Percentiles rank a stretch among this genome's conserved stretches.
Conservation (phyloP, 768 basidiomycete genomes). For the Phlebiopsis gigantea region DNA sequence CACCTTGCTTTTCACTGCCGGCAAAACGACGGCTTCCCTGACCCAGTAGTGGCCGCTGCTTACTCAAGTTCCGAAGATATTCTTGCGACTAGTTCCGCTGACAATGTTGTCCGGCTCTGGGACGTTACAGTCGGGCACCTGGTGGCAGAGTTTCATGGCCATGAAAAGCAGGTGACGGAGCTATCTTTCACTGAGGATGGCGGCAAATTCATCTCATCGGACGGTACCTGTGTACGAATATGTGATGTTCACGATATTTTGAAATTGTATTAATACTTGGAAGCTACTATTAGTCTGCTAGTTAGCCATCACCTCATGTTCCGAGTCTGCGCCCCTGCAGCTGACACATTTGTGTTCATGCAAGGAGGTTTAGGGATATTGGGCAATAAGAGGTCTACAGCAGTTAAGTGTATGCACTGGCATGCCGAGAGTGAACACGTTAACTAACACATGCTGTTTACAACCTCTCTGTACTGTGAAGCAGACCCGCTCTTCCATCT, state of each 20-base stretch:
- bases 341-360: no score
- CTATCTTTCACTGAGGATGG: constrained; percentile 40
- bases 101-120: constrained; percentile 17
- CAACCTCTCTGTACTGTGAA: no score
- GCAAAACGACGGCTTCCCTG: neutral
- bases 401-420: no score
- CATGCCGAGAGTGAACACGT: no score
- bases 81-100: constrained; percentile 16
- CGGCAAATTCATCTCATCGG: constrained; percentile 35
- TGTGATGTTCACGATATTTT: constrained; percentile 15
- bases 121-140: constrained; percentile 7
- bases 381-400: no score
- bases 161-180: constrained; percentile 25
- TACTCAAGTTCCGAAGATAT: constrained; percentile 11
- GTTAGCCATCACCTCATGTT: no score
- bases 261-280: neutral
- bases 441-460: no score
- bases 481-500: no score
- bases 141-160: constrained; percentile 16
- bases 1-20: constrained; percentile 6
- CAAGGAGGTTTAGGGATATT: no score
- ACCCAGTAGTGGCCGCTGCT: constrained; percentile 7
- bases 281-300: no score
- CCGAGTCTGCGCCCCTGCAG: no score
- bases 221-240: constrained; percentile 26